A percentile compares a stretch with the other conserved stretches of the same genome.
Conservation (phyloP, 352 stramenopile genomes). For the Peronospora belbahrii region DNA sequence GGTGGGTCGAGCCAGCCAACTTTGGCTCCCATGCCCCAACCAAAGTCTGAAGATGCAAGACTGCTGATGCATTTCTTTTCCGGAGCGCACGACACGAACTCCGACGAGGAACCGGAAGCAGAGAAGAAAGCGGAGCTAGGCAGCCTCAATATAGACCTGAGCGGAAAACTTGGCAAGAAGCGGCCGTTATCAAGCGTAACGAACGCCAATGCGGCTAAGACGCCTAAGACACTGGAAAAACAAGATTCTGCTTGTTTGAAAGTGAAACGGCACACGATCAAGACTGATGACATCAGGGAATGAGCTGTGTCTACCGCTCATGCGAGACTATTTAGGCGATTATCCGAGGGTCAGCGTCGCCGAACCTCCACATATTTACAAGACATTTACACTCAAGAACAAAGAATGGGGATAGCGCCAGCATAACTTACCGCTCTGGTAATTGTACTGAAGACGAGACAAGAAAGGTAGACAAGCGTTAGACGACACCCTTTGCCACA, state of each 20-base stretch:
- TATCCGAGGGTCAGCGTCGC: conserved; percentile 15
- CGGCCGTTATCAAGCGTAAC: conserved; percentile 31
- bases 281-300: conserved; percentile 32
- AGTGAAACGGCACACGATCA: conserved; percentile 41
- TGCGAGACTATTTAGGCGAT: conserved; percentile 38
- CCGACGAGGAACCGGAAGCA: conserved; percentile 19
- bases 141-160: conserved; percentile 26
- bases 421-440: conserved; percentile 22
- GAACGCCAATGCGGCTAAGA: conserved; percentile 3
- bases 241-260: conserved; percentile 11
- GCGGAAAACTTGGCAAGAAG: conserved; percentile 51
- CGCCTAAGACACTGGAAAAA: conserved; percentile 5
- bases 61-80: conserved; percentile 74
- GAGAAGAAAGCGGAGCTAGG: conserved; percentile 5
- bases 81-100: conserved; percentile 38
- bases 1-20: conserved; percentile 4
- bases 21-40: conserved; percentile 17
- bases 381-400: conserved; percentile 18
- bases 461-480: conserved; percentile 20
- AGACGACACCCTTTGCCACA: conserved; percentile 20
- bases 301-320: conserved; percentile 15
- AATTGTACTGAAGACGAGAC: conserved; percentile 26
- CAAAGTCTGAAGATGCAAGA: conserved; percentile 62
- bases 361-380: conserved; percentile 26
- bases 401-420: conserved; percentile 8